phyloP scores from a whole-genome alignment of 495 filamentous ascomycete genomes.

The Haplographium delicatum region DNA sequence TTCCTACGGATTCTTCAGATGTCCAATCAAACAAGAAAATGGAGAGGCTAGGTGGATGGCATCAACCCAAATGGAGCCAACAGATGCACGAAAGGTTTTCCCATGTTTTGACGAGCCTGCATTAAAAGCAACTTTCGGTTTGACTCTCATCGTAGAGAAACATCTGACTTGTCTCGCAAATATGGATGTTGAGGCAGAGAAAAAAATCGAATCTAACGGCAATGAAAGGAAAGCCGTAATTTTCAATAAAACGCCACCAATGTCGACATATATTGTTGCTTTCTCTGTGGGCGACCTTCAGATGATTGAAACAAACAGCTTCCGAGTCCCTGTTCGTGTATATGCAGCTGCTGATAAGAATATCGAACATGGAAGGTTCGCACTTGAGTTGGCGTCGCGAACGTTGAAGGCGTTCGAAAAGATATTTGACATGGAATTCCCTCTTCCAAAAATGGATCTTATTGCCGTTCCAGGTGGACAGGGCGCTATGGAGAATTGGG shows the following conservation, averaged over 20 bases:
- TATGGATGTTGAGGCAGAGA: conserved; percentile 60
- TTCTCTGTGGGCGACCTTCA: conserved; percentile 73
- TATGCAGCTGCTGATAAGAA: conserved; percentile 83
- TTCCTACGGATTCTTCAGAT: background rate
- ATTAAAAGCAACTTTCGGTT: conserved; percentile 66
- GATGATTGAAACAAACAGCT: conserved; percentile 64
- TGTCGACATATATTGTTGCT: conserved; percentile 75
- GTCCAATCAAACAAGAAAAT: background rate
- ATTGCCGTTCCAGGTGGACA: background rate
- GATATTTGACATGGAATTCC: conserved; percentile 63
- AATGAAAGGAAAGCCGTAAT: conserved; percentile 64
- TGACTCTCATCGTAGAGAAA: conserved; percentile 68
- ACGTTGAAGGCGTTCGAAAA: conserved; percentile 91
- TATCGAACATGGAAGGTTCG: conserved; percentile 80
- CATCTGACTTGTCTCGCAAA: conserved; percentile 69
- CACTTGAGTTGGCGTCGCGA: conserved; percentile 75
- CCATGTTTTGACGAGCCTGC: conserved; percentile 77
- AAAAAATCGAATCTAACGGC: conserved; percentile 46
- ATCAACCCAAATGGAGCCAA: background rate
- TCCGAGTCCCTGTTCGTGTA: conserved; percentile 66
- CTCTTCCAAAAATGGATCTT: conserved; percentile 82
- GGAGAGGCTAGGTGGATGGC: background rate
- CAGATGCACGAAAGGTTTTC: conserved; percentile 56
- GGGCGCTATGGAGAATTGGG: conserved; percentile 97
- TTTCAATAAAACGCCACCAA: conserved; percentile 66